Evolutionary conservation across 371 early-diverging fungal genomes (phyloP).

Genomic region (Globomyces sp.): DNA sequence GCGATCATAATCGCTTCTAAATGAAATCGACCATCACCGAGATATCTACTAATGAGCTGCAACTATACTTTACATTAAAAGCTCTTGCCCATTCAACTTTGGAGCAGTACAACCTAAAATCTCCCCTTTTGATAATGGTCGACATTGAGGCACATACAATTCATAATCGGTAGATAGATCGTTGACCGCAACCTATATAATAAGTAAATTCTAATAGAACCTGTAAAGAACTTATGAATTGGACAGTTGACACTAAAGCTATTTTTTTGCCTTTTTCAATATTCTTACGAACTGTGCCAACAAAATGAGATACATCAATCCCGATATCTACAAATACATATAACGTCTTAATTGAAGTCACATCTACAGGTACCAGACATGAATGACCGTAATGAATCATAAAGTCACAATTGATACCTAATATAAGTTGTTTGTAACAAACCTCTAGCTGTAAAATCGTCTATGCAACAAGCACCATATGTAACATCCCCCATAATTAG

Average conservation of each 20-base stretch:
- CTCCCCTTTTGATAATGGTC: constrained; percentile 97
- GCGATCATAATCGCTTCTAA: constrained; percentile 99
- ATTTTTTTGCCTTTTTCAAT: constrained; percentile 66
- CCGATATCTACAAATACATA: constrained; percentile 99
- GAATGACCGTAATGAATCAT: constrained; percentile 99
- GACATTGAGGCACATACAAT: constrained; percentile 84
- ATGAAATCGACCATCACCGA: constrained; percentile 99
- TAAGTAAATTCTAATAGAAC: no score
- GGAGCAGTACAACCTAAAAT: constrained; percentile 99
- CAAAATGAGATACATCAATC: constrained; percentile 92
- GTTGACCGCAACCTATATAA: constrained; percentile 48
- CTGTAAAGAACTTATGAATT: constrained; percentile 87
- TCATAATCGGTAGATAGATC: constrained; percentile 63
- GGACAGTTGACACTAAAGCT: constrained; percentile 94
- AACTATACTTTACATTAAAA: constrained; percentile 18
- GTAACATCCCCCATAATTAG: constrained; percentile 94
- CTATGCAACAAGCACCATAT: constrained; percentile 99
- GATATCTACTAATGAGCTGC: constrained; percentile 33
- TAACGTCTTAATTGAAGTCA: constrained; percentile 92
- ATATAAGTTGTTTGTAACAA: constrained; percentile 1
- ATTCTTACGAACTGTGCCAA: constrained; percentile 82
- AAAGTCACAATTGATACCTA: constrained; percentile 86
- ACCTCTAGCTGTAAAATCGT: constrained; percentile 93
- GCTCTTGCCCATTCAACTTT: constrained; percentile 66
- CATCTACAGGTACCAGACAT: constrained; percentile 95